Percentiles rank a stretch among this genome's conserved stretches.
These are phyloP conservation scores for Phytopythium oedochilum DNA, from an alignment of 352 stramenopile species.

Conservation along the genomic window DNA sequence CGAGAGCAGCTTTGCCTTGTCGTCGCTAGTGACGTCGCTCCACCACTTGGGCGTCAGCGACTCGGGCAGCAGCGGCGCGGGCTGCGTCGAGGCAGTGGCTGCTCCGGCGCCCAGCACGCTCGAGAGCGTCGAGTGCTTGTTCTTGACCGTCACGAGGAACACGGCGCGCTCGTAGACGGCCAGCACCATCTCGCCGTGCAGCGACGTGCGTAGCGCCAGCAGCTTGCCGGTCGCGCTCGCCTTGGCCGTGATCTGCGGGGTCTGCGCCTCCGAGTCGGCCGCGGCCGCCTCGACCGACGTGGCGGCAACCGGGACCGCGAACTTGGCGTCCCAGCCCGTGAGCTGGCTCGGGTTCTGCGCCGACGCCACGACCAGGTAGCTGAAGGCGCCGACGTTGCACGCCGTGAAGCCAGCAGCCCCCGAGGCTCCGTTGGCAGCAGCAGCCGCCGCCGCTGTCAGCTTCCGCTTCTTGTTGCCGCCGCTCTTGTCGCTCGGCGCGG, in stretches of 20 bases:
- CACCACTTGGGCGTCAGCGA: slow-evolving; percentile 31
- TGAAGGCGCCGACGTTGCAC: slow-evolving; percentile 39
- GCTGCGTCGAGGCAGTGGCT: background rate
- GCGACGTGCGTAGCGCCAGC: slow-evolving; percentile 40
- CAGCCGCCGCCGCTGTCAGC: no score
- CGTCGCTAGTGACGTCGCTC: slow-evolving; percentile 24
- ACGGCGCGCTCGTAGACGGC: slow-evolving; percentile 54
- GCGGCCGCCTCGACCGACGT: slow-evolving; percentile 32
- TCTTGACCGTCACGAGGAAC: slow-evolving; percentile 64
- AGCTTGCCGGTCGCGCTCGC: slow-evolving; percentile 33
- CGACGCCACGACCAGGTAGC: slow-evolving; percentile 47
- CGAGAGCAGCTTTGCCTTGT: slow-evolving; percentile 17
- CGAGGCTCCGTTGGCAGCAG: slow-evolving; percentile 6
- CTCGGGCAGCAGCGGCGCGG: slow-evolving; percentile 34
- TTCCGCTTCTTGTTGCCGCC: slow-evolving; percentile 53
- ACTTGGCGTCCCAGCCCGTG: slow-evolving; percentile 69
- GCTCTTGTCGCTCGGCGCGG: slow-evolving; percentile 3
- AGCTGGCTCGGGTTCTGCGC: slow-evolving; percentile 33
- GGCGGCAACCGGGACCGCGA: slow-evolving; percentile 55
- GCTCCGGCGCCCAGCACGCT: slow-evolving; percentile 56
- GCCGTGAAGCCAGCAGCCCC: slow-evolving; percentile 24
- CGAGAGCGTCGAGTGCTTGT: slow-evolving; percentile 67
- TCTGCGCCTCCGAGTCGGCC: slow-evolving; percentile 17
- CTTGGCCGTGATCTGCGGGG: slow-evolving; percentile 14
- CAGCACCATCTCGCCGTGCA: slow-evolving; percentile 56